Evolutionary conservation across 176 grass and related monocot genomes (phyloP).

Genomic region (Themeda triandra): DNA sequence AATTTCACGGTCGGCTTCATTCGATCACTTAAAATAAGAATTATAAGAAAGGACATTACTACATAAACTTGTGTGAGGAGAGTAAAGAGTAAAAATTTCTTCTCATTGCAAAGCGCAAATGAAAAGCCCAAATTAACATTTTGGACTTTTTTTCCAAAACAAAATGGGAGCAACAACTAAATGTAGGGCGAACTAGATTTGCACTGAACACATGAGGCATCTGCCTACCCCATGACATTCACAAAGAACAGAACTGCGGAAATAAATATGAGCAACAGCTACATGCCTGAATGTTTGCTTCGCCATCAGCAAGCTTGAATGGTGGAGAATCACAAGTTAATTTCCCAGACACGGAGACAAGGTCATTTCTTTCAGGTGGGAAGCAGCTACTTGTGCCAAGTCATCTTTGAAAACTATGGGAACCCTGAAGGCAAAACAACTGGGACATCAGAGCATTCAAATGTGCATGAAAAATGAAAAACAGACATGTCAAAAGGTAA

Average conservation of each 20-base stretch:
- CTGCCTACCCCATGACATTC: neutral
- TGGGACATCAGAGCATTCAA: neutral
- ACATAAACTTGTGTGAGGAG: neutral
- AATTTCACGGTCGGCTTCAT: neutral
- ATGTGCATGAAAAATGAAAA: neutral
- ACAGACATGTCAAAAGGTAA: neutral
- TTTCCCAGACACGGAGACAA: constrained; percentile 59
- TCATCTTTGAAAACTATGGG: constrained; percentile 85
- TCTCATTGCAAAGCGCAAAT: neutral
- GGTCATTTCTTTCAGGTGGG: constrained; percentile 76
- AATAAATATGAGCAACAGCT: neutral
- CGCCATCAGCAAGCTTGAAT: constrained; percentile 47
- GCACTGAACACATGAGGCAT: neutral
- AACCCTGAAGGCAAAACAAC: constrained; percentile 52
- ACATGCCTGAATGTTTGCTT: constrained; percentile 65
- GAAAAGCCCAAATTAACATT: neutral
- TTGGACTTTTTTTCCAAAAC: neutral
- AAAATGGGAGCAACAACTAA: neutral
- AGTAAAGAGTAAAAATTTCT: neutral
- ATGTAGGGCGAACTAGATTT: neutral
- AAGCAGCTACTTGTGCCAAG: constrained; percentile 72
- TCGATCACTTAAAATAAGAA: neutral
- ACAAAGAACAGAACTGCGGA: neutral
- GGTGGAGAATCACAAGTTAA: constrained; percentile 62
- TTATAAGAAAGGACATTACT: neutral